Base-by-base conservation (phyloP, 129 eudicot species). In the Cynara cardunculus region DNA sequence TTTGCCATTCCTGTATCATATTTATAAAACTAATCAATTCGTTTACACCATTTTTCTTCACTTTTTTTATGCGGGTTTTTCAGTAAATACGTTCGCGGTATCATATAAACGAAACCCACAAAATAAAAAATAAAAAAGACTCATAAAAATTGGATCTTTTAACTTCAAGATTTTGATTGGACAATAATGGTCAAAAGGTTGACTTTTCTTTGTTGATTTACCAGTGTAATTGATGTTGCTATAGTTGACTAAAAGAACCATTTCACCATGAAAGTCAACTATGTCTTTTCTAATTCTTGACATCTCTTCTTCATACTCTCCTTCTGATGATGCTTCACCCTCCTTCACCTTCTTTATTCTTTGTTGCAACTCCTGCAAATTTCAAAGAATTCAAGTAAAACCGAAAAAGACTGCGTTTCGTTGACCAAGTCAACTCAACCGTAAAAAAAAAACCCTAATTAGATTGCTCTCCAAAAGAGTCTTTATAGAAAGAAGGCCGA, bases 221-320 rank as follows among this genome's bases (percentile, higher is more conserved):
- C 99, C 99, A 18, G 96, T 92, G 84, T 90, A 94, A 39, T 94
- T 94, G 75, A 94, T 77, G 73, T 89, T 90, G 85, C 99, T 94
- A 74, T 94, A 94, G 80, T 94, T 89, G 70, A 90, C 84, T 25
- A 94, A 72, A 73, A 94, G 97, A 80, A 94, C 99, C 97, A 94
- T 94, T 87, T 92, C 99, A 25, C 99, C 97, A 83, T 94, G 99
- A 69, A 94, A 92, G 85, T 92, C 87, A 77, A 94, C 99, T 6
- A 92, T 86, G 49, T 92, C 96, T 82, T 92, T 92, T 80, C 96
- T 85, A 22, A 89, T 90, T 46, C 68, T 86, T 71, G 87, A 86
- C 88, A 92, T 89, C 65, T 89, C 89, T 66, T 90, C 96, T 78
- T 82, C 88, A 83, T 81, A 85, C 18, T 89, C 87, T 30, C 6